Base-by-base conservation (phyloP, 441 rosid genomes). In the Breynia disticha region DNA sequence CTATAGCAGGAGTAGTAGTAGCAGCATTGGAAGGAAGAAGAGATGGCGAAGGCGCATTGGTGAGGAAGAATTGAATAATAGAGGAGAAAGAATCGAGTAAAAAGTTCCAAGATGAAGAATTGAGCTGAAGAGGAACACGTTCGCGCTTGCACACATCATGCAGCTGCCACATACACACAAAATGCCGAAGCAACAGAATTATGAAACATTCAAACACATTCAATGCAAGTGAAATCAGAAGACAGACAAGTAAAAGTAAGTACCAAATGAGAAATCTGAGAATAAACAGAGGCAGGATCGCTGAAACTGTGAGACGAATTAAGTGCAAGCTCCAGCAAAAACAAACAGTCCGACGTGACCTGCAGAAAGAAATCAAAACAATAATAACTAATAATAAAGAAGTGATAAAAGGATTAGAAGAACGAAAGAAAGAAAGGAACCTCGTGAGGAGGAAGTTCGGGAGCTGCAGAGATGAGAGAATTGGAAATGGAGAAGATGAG, bases 371-470 rank as follows among this genome's bases (percentile, higher is more conserved):
- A 7, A 56, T 16, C 20, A 55, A 56, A 16, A 5, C 5, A 21
- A 57, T 1, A 15, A 57, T 18, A 20, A 11, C 46, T 24, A 4
- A 11, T 28, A 18, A 11, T 11, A 24, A 35, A 37, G 14, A 20
- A 16, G 19, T 32, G n/a, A 0, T 11, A 41, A 41, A 41, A 6
- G 3, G 7, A 37, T 37, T 37, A 41, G 2, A 35, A 53, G 37
- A 50, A 55, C 49, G 51, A 46, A 54, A 44, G 11, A 56, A 45
- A 8, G 2, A 46, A 3, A 20, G 11, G 16, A 19, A 79, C 89
- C 79, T 89, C 95, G 59, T 75, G 76, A 32, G 82, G 68, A 66
- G 93, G 82, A 63, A 89, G 82, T 64, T 71, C 65, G 60, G 88
- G 44, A 62, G 83, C 82, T 38, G 88, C 86, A 18, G 82, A 64